phyloP scores from a whole-genome alignment of 148 eudicot species.

The Rhododendron kiyosumense region DNA sequence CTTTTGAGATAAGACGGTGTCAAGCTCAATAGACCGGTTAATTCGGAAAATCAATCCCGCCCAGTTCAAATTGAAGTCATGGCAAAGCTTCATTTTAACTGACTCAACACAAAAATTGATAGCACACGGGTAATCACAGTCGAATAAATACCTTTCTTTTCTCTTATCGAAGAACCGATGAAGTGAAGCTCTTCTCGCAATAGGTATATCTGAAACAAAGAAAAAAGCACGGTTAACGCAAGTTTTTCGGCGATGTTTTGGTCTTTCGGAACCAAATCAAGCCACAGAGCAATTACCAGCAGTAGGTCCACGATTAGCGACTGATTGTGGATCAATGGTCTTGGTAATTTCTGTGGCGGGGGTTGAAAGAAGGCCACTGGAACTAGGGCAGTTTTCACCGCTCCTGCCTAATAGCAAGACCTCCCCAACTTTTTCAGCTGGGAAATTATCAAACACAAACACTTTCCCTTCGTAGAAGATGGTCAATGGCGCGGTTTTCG shows the following conservation, averaged over 20 bases:
- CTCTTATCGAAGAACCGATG: conserved; percentile 69
- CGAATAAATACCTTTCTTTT: conserved; percentile 45
- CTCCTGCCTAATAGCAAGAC: conserved; percentile 34
- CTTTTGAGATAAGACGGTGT: no score
- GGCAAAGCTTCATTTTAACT: background rate
- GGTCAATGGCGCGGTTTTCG: conserved; percentile 48
- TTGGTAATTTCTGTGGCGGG: background rate
- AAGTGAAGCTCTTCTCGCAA: conserved; percentile 61
- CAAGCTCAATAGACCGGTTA: background rate
- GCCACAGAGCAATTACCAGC: conserved; percentile 17
- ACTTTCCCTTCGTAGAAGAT: conserved; percentile 61
- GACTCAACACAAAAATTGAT: background rate
- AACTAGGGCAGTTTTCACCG: conserved; percentile 5
- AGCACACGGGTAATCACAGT: background rate
- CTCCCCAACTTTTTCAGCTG: conserved; percentile 44
- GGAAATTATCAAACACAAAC: conserved; percentile 45
- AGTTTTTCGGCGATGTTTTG: background rate
- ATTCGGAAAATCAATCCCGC: background rate
- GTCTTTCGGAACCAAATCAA: background rate
- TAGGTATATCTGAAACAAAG: conserved; percentile 40
- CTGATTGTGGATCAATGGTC: background rate
- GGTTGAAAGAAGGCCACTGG: background rate
- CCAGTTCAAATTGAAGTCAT: background rate
- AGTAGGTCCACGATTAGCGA: background rate
- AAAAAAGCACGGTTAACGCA: background rate